phyloP scores from a whole-genome alignment of 1,284 basidiomycete genomes.

The Trichosporon inkin region DNA sequence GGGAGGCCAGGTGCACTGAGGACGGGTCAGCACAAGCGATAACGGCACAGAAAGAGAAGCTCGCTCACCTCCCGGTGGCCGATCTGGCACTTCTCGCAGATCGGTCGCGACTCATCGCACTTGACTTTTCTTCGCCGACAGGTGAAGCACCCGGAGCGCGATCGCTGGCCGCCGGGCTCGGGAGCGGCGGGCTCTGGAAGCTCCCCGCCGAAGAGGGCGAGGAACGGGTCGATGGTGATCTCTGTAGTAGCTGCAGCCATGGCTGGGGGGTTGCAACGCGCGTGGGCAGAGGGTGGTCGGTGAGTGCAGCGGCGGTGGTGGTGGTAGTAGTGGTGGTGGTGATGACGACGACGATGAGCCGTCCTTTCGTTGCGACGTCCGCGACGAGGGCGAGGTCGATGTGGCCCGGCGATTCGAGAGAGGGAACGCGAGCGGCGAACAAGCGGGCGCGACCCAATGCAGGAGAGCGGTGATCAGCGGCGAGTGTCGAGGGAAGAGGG shows the following conservation, averaged over 20 bases:
- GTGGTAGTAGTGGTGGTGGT: no score
- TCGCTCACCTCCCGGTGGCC: constrained; percentile 32
- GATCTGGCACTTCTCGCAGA: constrained; percentile 35
- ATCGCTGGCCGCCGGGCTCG: constrained; percentile 24
- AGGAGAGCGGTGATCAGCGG: no score
- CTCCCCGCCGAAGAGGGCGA: constrained; percentile 21
- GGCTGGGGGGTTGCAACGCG: no score
- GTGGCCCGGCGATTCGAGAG: neutral
- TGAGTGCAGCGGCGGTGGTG: neutral
- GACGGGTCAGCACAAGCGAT: neutral
- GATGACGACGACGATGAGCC: neutral
- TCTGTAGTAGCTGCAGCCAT: constrained; percentile 12
- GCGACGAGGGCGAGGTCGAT: constrained; percentile 1
- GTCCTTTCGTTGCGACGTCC: neutral
- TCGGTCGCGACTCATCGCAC: constrained; percentile 39
- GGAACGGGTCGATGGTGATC: constrained; percentile 23
- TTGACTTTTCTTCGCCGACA: constrained; percentile 43
- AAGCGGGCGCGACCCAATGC: no score
- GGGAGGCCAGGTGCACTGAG: constrained; percentile 34
- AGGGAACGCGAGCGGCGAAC: no score
- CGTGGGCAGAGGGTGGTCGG: neutral
- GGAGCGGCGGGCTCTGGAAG: constrained; percentile 1
- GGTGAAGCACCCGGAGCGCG: constrained; percentile 38
- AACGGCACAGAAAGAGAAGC: neutral
- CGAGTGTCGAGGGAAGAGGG: no score